These are phyloP conservation scores for Lactarius hatsudake DNA, from an alignment of 768 basidiomycete species.

Conservation along the genomic window DNA sequence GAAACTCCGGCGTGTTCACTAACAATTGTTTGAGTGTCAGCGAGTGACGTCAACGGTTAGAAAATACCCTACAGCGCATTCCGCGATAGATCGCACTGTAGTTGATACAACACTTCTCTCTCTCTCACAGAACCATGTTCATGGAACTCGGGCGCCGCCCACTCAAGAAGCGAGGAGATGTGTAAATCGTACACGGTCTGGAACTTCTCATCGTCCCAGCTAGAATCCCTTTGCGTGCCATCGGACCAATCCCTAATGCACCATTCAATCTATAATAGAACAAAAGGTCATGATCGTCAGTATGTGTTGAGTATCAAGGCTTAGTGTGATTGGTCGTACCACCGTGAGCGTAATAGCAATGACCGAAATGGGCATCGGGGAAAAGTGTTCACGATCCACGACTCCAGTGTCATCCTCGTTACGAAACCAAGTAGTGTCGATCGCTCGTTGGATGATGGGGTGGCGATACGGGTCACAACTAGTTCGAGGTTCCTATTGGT, in stretches of 20 bases:
- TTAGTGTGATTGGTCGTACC: background rate
- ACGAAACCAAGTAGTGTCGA: conserved; percentile 5
- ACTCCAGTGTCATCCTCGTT: conserved; percentile 4
- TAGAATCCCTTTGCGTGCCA: background rate
- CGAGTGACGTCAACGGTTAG: background rate
- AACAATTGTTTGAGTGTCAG: background rate
- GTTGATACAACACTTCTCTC: background rate
- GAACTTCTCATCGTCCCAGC: background rate
- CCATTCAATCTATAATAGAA: background rate
- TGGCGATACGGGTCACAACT: background rate
- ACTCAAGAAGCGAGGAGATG: background rate
- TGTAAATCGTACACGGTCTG: background rate
- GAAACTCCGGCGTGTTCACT: conserved; percentile 3
- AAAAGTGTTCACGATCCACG: background rate
- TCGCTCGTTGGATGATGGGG: conserved; percentile 11
- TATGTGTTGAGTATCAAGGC: background rate
- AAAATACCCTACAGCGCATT: background rate
- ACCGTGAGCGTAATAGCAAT: conserved; percentile 6
- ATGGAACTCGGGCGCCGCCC: background rate
- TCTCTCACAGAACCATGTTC: background rate
- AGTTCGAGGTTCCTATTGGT: background rate
- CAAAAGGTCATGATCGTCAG: background rate
- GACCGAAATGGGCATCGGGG: background rate
- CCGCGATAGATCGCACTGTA: background rate
- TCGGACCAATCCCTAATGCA: background rate